phyloP scores from a whole-genome alignment of 139 green algal genomes.

The Tetradesmus obliquus region DNA sequence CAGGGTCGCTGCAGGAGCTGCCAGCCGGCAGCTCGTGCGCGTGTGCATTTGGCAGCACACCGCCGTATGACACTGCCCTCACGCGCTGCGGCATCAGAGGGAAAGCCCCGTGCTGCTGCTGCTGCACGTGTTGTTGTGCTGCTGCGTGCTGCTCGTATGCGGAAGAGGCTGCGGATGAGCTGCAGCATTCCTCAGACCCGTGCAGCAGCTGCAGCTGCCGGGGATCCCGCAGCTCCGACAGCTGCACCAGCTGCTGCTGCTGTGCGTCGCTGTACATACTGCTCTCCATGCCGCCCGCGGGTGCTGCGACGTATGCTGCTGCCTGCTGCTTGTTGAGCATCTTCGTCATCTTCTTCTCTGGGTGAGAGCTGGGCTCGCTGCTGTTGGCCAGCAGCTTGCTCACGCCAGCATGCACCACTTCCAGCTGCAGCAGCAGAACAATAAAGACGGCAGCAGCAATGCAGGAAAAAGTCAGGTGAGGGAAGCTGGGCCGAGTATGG shows the following conservation, averaged over 20 bases:
- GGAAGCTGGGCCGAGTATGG: neutral
- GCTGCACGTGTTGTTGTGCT: neutral
- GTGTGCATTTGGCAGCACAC: neutral
- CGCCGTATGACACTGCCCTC: neutral
- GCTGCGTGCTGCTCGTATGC: neutral
- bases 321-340: constrained; percentile 28
- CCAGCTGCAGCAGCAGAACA: constrained; percentile 40
- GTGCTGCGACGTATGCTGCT: constrained; percentile 11
- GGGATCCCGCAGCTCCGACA: neutral
- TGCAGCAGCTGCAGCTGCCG: constrained; percentile 1
- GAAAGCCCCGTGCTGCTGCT: neutral
- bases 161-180: neutral
- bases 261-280: neutral
- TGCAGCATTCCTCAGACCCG: neutral
- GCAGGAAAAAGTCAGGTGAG: neutral
- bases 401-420: constrained; percentile 54
- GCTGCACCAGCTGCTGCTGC: constrained; percentile 17
- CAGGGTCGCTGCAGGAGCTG: neutral
- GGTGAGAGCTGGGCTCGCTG: neutral
- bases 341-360: constrained; percentile 11
- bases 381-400: constrained; percentile 53
- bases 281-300: neutral
- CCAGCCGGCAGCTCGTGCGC: neutral
- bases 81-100: neutral
- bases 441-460: neutral